Base-by-base conservation (phyloP, 148 eudicot genomes). In the Tetragonia tetragonoides region DNA sequence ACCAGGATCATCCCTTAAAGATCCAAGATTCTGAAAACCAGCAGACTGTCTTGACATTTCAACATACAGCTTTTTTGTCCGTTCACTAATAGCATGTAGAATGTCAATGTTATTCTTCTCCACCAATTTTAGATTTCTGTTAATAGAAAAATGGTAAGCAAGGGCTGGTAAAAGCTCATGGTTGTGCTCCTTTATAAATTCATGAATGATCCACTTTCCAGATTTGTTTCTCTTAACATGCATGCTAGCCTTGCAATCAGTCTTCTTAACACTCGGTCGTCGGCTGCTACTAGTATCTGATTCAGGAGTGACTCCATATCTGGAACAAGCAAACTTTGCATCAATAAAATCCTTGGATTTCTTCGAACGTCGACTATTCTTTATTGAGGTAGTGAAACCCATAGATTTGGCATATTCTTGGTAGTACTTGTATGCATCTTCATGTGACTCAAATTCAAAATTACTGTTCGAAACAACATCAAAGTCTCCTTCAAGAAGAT, bases 201-300 rank as follows among this genome's bases (percentile, higher is more conserved):
- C 91, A 71, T 83, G 86, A 64, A 90, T 81, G 46, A 83, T 78
- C 94, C 94, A 90, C 21, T 78, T 89, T 20, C 90, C 94, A 78
- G 81, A 83, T 69, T 83, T 78, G 84, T 86, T 86, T 86, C 85
- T 85, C 86, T 91, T 91, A 39, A 91, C 92, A 77, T 91, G 92
- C 95, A 91, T 85, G 85, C 95, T 83, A 66, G 95, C 95, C 80
- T 89, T 91, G 84, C 95, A 91, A 73, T 89, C 95, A 23, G 90
- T 91, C 79, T 91, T 91, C 74, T 84, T 86, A 42, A 84, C 76
- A 62, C 79, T 75, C n/a, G 83, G 66, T 8, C 85, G 77, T 2
- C 89, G 79, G 76, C 85, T 82, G 66, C 82, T 73, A 75, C 83
- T 76, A 75, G 73, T 66, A 56, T 86, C 89, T 66, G 89, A 81